Percentiles rank a stretch among this genome's conserved stretches.
These are phyloP conservation scores for Ganoderma meredithae DNA, from an alignment of 1,284 basidiomycete species.

Conservation along the genomic window DNA sequence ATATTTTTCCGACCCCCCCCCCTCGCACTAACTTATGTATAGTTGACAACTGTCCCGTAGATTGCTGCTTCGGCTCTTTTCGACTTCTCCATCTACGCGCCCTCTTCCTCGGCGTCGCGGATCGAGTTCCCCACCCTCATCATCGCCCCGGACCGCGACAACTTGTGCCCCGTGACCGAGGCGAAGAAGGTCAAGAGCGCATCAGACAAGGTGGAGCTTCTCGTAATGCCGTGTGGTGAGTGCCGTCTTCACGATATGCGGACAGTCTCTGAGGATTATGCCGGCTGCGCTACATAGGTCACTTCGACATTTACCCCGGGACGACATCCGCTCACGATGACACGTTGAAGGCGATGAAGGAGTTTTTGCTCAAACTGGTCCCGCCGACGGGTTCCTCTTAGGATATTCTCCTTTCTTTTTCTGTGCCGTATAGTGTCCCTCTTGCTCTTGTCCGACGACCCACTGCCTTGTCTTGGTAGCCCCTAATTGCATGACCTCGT, in stretches of 20 bases:
- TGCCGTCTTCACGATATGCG: background rate
- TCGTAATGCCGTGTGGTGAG: constrained; percentile 18
- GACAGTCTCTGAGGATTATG: background rate
- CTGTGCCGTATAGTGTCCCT: background rate
- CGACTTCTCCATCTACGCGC: constrained; percentile 27
- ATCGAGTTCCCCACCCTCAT: constrained; percentile 26
- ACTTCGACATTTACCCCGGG: constrained; percentile 30
- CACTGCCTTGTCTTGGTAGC: background rate
- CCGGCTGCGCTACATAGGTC: constrained; percentile 17
- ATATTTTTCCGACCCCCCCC: background rate
- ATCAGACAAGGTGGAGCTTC: constrained; percentile 19
- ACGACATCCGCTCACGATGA: constrained; percentile 8
- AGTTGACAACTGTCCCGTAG: constrained; percentile 1
- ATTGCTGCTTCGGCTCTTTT: constrained; percentile 29
- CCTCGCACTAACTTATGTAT: background rate
- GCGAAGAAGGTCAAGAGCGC: constrained; percentile 17
- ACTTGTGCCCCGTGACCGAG: constrained; percentile 17
- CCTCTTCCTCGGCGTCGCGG: constrained; percentile 16
- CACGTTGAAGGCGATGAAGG: constrained; percentile 29
- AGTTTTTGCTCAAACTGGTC: constrained; percentile 21
- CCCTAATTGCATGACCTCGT: background rate
- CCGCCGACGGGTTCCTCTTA: background rate
- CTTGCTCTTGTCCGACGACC: background rate
- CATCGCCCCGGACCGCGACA: constrained; percentile 23
- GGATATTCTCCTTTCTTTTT: background rate